phyloP scores from a whole-genome alignment of 2,329 filamentous ascomycete species.

The Niveomyces coronatus region DNA sequence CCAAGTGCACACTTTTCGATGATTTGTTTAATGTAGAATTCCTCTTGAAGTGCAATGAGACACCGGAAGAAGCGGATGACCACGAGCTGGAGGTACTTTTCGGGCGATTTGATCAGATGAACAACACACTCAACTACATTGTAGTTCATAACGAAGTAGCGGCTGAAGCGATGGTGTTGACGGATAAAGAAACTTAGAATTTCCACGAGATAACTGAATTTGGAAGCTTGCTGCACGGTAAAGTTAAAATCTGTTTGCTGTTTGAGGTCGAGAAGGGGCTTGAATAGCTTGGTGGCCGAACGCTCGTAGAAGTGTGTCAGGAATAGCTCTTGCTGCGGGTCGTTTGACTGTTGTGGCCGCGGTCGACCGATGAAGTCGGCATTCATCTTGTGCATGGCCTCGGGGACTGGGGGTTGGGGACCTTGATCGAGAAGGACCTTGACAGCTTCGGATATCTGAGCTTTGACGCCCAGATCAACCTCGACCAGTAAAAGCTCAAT shows the following conservation, averaged over 20 bases:
- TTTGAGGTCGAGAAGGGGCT: constrained; percentile 74
- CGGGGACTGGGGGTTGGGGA: constrained; percentile 34
- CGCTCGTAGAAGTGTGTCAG: constrained; percentile 83
- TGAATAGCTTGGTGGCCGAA: constrained; percentile 76
- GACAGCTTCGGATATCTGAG: constrained; percentile 88
- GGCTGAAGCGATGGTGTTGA: constrained; percentile 76
- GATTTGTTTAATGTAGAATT: constrained; percentile 81
- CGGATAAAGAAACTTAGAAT: constrained; percentile 90
- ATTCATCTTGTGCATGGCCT: constrained; percentile 52
- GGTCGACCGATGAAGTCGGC: constrained; percentile 58
- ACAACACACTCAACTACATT: constrained; percentile 68
- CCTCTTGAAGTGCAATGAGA: constrained; percentile 74
- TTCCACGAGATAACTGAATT: constrained; percentile 86
- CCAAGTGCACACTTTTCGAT: constrained; percentile 72
- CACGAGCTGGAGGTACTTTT: constrained; percentile 88
- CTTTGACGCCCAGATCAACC: constrained; percentile 87
- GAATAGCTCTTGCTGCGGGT: constrained; percentile 75
- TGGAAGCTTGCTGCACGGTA: constrained; percentile 72
- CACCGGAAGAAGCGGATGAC: constrained; percentile 91
- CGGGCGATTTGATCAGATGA: constrained; percentile 69
- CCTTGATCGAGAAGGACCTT: constrained; percentile 82
- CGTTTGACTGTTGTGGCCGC: constrained; percentile 40
- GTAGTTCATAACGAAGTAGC: constrained; percentile 76
- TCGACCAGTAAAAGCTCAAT: constrained; percentile 88
- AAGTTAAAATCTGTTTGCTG: constrained; percentile 58